Conservation (phyloP, 352 stramenopile genomes). For the Pythium biforme region DNA sequence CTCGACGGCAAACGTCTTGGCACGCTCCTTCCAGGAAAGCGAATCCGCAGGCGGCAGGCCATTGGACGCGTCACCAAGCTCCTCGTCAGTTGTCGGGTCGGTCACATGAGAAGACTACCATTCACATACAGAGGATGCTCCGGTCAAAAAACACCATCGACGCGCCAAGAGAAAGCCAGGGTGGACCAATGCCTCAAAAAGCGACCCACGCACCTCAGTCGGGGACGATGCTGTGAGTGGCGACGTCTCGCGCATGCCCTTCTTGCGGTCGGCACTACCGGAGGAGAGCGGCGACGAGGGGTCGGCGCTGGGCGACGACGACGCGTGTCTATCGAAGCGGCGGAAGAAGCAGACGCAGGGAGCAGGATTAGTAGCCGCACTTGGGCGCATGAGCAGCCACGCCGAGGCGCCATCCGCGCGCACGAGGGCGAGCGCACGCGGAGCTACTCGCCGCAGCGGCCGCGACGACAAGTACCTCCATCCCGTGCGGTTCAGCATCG, state of each 20-base stretch:
- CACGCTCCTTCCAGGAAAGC: constrained; percentile 63
- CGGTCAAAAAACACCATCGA: too few relatives aligned
- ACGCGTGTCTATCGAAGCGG: constrained; percentile 38
- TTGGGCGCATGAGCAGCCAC: neutral
- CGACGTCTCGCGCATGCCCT: constrained; percentile 26
- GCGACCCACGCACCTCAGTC: constrained; percentile 9
- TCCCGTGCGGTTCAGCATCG: constrained; percentile 51
- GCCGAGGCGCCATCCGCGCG: neutral
- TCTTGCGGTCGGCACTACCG: constrained; percentile 25
- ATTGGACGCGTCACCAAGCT: constrained; percentile 19
- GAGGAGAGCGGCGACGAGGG: constrained; percentile 7
- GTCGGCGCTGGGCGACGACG: constrained; percentile 2
- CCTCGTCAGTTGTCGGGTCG: constrained; percentile 16
- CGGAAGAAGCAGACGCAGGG: constrained; percentile 24
- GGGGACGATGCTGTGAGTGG: constrained; percentile 17
- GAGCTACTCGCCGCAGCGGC: constrained; percentile 4
- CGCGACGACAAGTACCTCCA: constrained; percentile 49
- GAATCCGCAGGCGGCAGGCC: constrained; percentile 9
- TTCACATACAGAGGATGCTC: neutral
- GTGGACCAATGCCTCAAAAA: too few relatives aligned
- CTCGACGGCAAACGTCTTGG: constrained; percentile 80
- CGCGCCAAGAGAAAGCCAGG: too few relatives aligned
- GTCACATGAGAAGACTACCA: constrained; percentile 14
- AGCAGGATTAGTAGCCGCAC: constrained; percentile 30
- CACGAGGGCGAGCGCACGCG: neutral